Percentiles rank a stretch among this genome's conserved stretches.
These are phyloP conservation scores for Porphyra umbilicalis DNA, from an alignment of 31 red algal genomes.

Conservation along the genomic window DNA sequence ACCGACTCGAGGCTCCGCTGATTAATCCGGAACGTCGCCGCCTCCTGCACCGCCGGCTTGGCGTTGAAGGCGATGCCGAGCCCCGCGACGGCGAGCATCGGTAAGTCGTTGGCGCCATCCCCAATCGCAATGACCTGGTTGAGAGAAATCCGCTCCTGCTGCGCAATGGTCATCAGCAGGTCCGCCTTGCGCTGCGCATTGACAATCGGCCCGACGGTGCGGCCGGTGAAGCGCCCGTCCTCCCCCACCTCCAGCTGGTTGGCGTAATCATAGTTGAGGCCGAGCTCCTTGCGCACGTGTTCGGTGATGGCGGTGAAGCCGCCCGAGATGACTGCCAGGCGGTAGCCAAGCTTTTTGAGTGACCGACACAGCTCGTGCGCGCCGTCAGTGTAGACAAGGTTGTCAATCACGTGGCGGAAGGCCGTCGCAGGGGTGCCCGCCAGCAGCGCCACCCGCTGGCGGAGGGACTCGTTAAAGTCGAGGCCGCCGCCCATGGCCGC, in stretches of 20 bases:
- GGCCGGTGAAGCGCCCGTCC: slow-evolving; percentile 61
- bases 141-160: slow-evolving; percentile 19
- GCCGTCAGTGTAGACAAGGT: slow-evolving; percentile 67
- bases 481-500: slow-evolving; percentile 90
- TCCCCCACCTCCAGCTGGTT: slow-evolving; percentile 80
- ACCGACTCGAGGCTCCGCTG: slow-evolving; percentile 50
- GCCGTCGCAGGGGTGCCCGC: slow-evolving; percentile 29
- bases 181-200: slow-evolving; percentile 72
- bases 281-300: slow-evolving; percentile 55
- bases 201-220: slow-evolving; percentile 66
- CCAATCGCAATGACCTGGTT: slow-evolving; percentile 85
- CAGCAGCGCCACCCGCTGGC: slow-evolving; percentile 55
- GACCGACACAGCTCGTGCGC: slow-evolving; percentile 29
- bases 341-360: slow-evolving; percentile 39
- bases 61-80: slow-evolving; percentile 94
- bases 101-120: slow-evolving; percentile 94
- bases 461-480: slow-evolving; percentile 70
- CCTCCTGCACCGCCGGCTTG: slow-evolving; percentile 82
- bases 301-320: slow-evolving; percentile 82
- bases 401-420: slow-evolving; percentile 49
- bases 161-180: slow-evolving; percentile 44
- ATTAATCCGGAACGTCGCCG: slow-evolving; percentile 62
- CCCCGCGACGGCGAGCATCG: slow-evolving; percentile 84
- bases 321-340: slow-evolving; percentile 69
- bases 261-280: slow-evolving; percentile 63